These are phyloP conservation scores for Aspergillus steynii DNA, from an alignment of 495 filamentous ascomycete genomes.

Conservation along the genomic window DNA sequence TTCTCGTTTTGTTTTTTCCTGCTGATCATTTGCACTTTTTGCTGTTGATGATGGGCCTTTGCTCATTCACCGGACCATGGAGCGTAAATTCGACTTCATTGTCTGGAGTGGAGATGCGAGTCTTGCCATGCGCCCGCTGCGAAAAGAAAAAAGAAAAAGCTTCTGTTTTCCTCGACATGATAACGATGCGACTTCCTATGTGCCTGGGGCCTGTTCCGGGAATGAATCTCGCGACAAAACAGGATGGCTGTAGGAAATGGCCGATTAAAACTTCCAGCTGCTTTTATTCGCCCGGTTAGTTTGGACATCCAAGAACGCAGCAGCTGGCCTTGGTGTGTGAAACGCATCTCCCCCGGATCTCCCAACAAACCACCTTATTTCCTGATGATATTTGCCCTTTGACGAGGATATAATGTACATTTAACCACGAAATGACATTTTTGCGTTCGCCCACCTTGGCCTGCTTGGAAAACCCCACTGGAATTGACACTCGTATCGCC, in stretches of 20 bases:
- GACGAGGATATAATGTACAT: conserved; percentile 1
- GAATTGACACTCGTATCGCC: too few species aligned
- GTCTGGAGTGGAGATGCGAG: conserved; percentile 11
- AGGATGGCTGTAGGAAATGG: not conserved
- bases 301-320: not conserved
- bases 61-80: conserved; percentile 9
- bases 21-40: conserved; percentile 8
- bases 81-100: conserved; percentile 1
- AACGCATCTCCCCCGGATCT: not conserved
- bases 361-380: not conserved
- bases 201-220: not conserved
- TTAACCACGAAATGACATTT: not conserved
- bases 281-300: not conserved
- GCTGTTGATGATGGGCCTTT: conserved; percentile 1
- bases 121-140: conserved; percentile 8
- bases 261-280: not conserved
- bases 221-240: not conserved
- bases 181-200: conserved; percentile 6
- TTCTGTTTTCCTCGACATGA: conserved; percentile 11
- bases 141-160: not conserved
- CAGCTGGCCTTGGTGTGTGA: not conserved
- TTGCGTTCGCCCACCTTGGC: not conserved
- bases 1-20: conserved; percentile 7
- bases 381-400: conserved; percentile 1
- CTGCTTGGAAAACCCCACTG: not conserved